Percentiles rank a stretch among this genome's conserved stretches.
Conservation (phyloP, 331 rosid genomes). For the Rhamnella rubrinervis region DNA sequence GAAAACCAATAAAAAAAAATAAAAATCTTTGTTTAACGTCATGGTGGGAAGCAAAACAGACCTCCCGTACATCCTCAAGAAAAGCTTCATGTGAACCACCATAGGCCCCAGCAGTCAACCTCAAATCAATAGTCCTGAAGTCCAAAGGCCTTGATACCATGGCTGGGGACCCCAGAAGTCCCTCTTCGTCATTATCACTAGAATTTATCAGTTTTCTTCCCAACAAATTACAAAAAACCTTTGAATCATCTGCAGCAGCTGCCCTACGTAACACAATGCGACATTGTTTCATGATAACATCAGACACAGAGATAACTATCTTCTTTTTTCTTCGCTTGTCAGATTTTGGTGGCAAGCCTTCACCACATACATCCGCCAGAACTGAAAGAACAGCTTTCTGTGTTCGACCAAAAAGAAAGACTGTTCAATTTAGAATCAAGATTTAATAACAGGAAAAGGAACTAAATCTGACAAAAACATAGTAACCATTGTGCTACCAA, state of each 20-base stretch:
- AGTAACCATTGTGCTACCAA: not conserved
- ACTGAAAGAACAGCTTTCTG: slow-evolving; percentile 99
- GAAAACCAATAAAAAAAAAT: not conserved
- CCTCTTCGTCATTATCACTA: slow-evolving; percentile 95
- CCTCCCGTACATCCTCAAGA: slow-evolving; percentile 95
- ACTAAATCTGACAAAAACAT: slow-evolving; percentile 13
- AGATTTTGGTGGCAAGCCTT: slow-evolving; percentile 48
- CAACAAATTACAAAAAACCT: slow-evolving; percentile 91
- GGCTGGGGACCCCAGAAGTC: slow-evolving; percentile 92
- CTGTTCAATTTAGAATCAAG: slow-evolving; percentile 32
- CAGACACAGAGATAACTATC: slow-evolving; percentile 60
- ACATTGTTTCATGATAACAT: slow-evolving; percentile 81
- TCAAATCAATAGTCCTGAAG: slow-evolving; percentile 90
- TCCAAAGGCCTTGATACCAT: slow-evolving; percentile 96
- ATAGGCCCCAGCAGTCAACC: slow-evolving; percentile 92
- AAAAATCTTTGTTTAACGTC: not conserved
- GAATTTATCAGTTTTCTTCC: slow-evolving; percentile 82
- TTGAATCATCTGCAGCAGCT: slow-evolving; percentile 86
- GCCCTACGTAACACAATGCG: slow-evolving; percentile 88
- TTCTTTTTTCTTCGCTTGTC: slow-evolving; percentile 60
- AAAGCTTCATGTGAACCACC: slow-evolving; percentile 85
- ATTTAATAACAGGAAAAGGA: slow-evolving; percentile 9
- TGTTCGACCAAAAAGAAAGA: slow-evolving; percentile 37
- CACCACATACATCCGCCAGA: slow-evolving; percentile 56
- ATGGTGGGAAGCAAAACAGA: slow-evolving; percentile 35